Percentiles rank a stretch among this genome's conserved stretches.
phyloP scores from a whole-genome alignment of 2,329 filamentous ascomycete species.

The Colletotrichum sublineola region DNA sequence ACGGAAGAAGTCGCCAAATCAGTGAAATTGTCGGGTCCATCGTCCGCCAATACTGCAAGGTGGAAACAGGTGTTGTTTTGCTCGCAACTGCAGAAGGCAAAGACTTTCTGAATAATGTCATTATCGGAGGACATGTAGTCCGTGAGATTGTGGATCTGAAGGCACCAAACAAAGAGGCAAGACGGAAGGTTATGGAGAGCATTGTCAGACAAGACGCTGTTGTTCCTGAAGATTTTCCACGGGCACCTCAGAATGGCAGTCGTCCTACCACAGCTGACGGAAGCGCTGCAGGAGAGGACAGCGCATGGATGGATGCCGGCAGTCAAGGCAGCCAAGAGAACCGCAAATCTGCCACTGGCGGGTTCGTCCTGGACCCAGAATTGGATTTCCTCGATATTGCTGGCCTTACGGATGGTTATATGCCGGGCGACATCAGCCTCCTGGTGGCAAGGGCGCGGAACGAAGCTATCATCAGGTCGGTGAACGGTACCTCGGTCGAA shows the following conservation, averaged over 20 bases:
- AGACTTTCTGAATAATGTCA: slow-evolving; percentile 89
- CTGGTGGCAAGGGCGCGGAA: slow-evolving; percentile 90
- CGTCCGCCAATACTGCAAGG: slow-evolving; percentile 85
- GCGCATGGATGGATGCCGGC: slow-evolving; percentile 82
- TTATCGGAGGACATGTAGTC: slow-evolving; percentile 92
- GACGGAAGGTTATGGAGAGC: slow-evolving; percentile 85
- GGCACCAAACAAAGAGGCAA: slow-evolving; percentile 91
- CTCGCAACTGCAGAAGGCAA: slow-evolving; percentile 94
- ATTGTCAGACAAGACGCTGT: slow-evolving; percentile 72
- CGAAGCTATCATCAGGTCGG: slow-evolving; percentile 89
- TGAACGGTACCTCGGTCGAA: slow-evolving; percentile 66
- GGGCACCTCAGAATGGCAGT: slow-evolving; percentile 58
- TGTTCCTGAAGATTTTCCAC: slow-evolving; percentile 53
- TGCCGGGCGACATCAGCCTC: slow-evolving; percentile 92
- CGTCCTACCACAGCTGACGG: slow-evolving; percentile 70
- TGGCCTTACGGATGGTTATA: slow-evolving; percentile 95
- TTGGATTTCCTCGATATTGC: slow-evolving; percentile 94
- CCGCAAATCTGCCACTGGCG: slow-evolving; percentile 59
- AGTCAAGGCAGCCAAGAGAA: slow-evolving; percentile 66
- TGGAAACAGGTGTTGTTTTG: slow-evolving; percentile 84
- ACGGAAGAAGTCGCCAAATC: slow-evolving; percentile 90
- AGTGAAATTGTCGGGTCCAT: slow-evolving; percentile 89
- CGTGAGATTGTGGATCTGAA: slow-evolving; percentile 91
- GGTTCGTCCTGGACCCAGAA: slow-evolving; percentile 79
- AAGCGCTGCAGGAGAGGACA: slow-evolving; percentile 64